Conservation (phyloP, 139 green algal species). For the Chloropicon primus region DNA sequence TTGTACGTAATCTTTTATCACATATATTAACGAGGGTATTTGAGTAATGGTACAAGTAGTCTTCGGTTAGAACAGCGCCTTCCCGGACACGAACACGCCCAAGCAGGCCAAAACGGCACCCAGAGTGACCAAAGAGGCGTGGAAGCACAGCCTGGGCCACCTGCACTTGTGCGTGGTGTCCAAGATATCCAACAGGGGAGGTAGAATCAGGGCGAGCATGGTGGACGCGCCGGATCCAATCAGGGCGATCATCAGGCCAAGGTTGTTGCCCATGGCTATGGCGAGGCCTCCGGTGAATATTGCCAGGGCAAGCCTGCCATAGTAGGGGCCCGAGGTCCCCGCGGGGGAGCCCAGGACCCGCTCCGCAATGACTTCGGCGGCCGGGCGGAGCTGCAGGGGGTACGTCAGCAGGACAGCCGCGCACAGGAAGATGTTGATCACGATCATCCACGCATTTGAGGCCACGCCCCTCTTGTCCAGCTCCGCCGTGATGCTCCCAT, state of each 20-base stretch:
- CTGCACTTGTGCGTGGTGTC: neutral
- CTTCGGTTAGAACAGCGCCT: neutral
- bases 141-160: neutral
- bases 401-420: neutral
- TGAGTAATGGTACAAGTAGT: too few species aligned
- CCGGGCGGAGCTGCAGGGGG: neutral
- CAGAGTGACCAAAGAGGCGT: neutral
- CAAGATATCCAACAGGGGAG: neutral
- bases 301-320: neutral
- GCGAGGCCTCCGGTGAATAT: neutral
- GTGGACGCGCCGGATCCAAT: neutral
- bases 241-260: neutral
- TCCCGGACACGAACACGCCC: neutral
- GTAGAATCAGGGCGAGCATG: neutral
- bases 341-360: neutral
- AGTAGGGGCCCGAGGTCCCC: neutral
- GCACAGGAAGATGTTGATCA: neutral
- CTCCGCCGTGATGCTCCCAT: neutral
- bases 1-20: too few species aligned
- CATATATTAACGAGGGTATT: too few species aligned
- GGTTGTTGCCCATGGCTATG: neutral
- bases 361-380: neutral
- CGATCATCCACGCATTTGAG: neutral
- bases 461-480: neutral
- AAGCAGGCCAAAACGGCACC: neutral